phyloP scores from a whole-genome alignment of 2,329 filamentous ascomycete species.

The Didymella exigua region DNA sequence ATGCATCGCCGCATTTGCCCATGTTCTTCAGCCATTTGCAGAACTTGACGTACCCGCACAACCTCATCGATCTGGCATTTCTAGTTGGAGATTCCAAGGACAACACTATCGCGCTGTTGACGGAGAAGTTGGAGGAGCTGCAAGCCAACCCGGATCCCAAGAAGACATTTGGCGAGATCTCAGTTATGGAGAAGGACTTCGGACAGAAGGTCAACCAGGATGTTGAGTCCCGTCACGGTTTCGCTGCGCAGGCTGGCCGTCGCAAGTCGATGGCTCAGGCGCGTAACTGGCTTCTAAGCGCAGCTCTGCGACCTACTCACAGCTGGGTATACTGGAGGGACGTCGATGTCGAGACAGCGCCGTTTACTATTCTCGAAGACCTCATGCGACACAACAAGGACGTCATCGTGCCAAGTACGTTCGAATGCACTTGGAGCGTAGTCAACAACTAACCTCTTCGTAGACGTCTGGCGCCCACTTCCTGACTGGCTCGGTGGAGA shows the following conservation, averaged over 20 bases:
- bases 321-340: conserved; percentile 99
- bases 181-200: conserved; percentile 98
- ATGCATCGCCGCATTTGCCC: conserved; percentile 86
- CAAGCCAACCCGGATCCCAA: conserved; percentile 80
- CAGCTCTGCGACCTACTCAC: conserved; percentile 89
- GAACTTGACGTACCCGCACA: conserved; percentile 97
- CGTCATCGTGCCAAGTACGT: conserved; percentile 95
- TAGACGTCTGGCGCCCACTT: conserved; percentile 92
- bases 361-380: conserved; percentile 95
- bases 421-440: background rate
- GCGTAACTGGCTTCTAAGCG: conserved; percentile 94
- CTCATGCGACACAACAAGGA: conserved; percentile 99
- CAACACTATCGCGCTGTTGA: conserved; percentile 77
- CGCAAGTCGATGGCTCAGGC: conserved; percentile 98
- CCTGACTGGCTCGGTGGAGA: conserved; percentile 98
- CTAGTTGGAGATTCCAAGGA: conserved; percentile 98
- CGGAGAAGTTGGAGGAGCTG: conserved; percentile 74
- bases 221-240: conserved; percentile 95
- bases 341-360: conserved; percentile 96
- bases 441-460: conserved; percentile 23
- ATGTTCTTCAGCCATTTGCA: conserved; percentile 99
- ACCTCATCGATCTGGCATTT: conserved; percentile 94
- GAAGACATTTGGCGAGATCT: conserved; percentile 92
- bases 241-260: conserved; percentile 90
- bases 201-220: conserved; percentile 97